phyloP scores from a whole-genome alignment of 2,329 filamentous ascomycete species.

The Phialocephala sp. region DNA sequence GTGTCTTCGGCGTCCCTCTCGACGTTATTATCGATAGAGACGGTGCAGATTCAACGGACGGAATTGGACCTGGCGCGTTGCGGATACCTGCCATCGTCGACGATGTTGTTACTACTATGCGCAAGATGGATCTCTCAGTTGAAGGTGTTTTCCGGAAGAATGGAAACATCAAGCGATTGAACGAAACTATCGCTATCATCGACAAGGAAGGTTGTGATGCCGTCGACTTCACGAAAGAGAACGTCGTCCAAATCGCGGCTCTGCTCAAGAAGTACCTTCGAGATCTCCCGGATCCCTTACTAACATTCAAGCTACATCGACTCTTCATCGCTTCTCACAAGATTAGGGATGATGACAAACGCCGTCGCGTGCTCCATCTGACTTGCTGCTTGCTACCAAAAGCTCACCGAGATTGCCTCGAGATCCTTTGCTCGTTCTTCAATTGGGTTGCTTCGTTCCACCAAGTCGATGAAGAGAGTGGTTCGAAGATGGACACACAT shows the following conservation, averaged over 20 bases:
- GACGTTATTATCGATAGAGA: conserved; percentile 91
- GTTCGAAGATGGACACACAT: conserved; percentile 98
- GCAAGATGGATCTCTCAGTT: conserved; percentile 98
- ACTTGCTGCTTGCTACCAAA: conserved; percentile 93
- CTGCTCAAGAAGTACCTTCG: conserved; percentile 94
- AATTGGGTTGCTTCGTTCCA: conserved; percentile 98
- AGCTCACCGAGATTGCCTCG: conserved; percentile 88
- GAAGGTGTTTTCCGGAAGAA: conserved; percentile 99
- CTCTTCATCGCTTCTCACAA: conserved; percentile 91
- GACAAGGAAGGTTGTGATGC: conserved; percentile 85
- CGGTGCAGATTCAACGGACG: conserved; percentile 96
- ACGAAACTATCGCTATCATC: conserved; percentile 83
- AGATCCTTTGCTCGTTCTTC: conserved; percentile 93
- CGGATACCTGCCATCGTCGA: conserved; percentile 95
- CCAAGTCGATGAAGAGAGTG: conserved; percentile 93
- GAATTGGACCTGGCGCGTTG: conserved; percentile 88
- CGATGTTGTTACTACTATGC: conserved; percentile 91
- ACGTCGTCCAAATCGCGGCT: conserved; percentile 91
- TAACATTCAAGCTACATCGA: conserved; percentile 93
- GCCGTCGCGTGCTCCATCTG: conserved; percentile 85
- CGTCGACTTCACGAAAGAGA: conserved; percentile 86
- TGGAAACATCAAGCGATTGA: conserved; percentile 93
- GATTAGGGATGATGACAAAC: conserved; percentile 79
- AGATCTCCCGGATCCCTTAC: conserved; percentile 89
- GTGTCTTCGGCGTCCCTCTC: conserved; percentile 87